Conservation (phyloP, 192 early-diverging fungal species). For the Phlyctochytrium bullatum region DNA sequence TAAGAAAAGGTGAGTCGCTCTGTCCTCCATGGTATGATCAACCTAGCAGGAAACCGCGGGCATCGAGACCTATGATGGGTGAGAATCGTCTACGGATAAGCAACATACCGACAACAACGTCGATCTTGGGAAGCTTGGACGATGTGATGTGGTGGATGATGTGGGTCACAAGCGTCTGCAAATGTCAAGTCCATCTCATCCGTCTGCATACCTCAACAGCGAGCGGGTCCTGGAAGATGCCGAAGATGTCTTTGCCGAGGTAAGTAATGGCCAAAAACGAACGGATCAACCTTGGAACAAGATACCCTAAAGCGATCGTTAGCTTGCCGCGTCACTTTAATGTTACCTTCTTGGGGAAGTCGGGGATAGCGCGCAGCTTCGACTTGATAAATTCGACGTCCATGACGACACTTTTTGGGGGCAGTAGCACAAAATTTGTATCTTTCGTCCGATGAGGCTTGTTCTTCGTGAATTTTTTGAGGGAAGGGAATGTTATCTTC, state of each 20-base stretch:
- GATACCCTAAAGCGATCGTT: conserved; percentile 67
- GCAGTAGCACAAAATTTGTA: no score
- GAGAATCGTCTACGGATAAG: neutral
- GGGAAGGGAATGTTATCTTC: no score
- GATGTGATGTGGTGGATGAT: conserved; percentile 76
- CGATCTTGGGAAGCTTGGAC: conserved; percentile 63
- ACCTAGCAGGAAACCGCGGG: conserved; percentile 94
- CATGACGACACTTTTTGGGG: no score
- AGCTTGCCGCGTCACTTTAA: neutral
- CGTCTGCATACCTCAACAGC: conserved; percentile 69
- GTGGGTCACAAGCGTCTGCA: conserved; percentile 72
- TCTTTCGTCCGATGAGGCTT: no score
- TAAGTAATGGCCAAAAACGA: no score
- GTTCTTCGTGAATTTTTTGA: no score
- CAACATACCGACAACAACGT: conserved; percentile 82
- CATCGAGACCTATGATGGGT: conserved; percentile 70
- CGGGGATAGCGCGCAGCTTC: conserved; percentile 57
- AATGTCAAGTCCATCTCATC: neutral
- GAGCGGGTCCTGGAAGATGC: conserved; percentile 90
- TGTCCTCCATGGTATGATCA: neutral
- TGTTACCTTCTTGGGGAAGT: conserved; percentile 74
- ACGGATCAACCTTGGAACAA: conserved; percentile 70
- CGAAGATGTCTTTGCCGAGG: conserved; percentile 90
- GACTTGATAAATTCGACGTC: conserved; percentile 41
- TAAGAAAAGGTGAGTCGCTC: conserved; percentile 9